A percentile compares a stretch with the other conserved stretches of the same genome.
Evolutionary conservation across 441 rosid species (phyloP).

Genomic region (Gossypium davidsonii): DNA sequence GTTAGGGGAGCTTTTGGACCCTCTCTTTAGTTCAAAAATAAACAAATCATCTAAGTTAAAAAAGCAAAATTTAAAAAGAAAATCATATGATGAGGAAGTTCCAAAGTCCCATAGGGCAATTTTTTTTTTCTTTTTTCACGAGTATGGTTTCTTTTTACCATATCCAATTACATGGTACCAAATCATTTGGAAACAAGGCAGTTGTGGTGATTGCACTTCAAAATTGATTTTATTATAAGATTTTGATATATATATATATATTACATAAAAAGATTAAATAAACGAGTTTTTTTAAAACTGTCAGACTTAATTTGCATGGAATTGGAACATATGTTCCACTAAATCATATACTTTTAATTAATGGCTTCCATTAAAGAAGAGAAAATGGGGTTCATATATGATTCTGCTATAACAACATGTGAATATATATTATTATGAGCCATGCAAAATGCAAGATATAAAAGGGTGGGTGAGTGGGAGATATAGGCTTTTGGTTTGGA

Average conservation of each 20-base stretch:
- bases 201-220: neutral
- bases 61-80: neutral
- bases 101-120: neutral
- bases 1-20: slow-evolving; percentile 49
- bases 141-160: slow-evolving; percentile 11
- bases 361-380: neutral
- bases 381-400: neutral
- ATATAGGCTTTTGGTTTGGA: slow-evolving; percentile 13
- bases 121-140: neutral
- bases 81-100: slow-evolving; percentile 23
- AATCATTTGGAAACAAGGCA: neutral
- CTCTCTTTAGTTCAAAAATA: slow-evolving; percentile 18
- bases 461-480: neutral
- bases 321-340: neutral
- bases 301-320: neutral
- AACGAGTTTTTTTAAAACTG: neutral
- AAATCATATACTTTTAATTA: neutral
- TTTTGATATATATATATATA: neutral
- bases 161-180: slow-evolving; percentile 22
- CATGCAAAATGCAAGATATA: neutral
- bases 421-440: neutral
- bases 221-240: neutral
- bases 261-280: neutral
- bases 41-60: slow-evolving; percentile 18
- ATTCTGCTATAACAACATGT: neutral